These are phyloP conservation scores for Rhynchospora tenuis DNA, from an alignment of 176 grass and related monocot species.

Conservation along the genomic window DNA sequence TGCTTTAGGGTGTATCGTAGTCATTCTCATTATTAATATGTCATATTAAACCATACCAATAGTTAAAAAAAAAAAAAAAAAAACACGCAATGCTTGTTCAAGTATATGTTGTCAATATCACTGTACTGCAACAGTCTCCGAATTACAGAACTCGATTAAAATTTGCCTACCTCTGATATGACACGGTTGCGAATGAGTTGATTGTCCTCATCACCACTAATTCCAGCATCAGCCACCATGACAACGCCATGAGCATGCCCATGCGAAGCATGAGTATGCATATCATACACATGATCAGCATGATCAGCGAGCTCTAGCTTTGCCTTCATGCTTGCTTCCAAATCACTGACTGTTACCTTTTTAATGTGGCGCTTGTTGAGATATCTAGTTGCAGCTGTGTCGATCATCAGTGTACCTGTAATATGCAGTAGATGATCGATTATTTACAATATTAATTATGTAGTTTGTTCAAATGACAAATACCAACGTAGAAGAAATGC, in stretches of 20 bases:
- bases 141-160: no score
- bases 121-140: no score
- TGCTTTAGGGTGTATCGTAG: no score
- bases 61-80: no score
- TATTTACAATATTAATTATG: not conserved
- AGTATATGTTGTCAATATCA: no score
- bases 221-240: not conserved
- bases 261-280: conserved; percentile 29
- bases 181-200: conserved; percentile 39
- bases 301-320: not conserved
- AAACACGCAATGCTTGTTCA: no score
- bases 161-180: not conserved
- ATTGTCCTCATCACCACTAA: not conserved
- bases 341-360: conserved; percentile 1
- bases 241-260: conserved; percentile 8
- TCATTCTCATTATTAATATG: no score
- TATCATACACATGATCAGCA: no score
- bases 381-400: conserved; percentile 66
- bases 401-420: conserved; percentile 40
- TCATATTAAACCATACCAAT: no score
- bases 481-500: not conserved
- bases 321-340: not conserved
- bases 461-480: not conserved
- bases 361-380: conserved; percentile 37
- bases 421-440: not conserved